Percentiles rank a stretch among this genome's conserved stretches.
phyloP scores from a whole-genome alignment of 305 asterid species.

The Lippia alba region DNA sequence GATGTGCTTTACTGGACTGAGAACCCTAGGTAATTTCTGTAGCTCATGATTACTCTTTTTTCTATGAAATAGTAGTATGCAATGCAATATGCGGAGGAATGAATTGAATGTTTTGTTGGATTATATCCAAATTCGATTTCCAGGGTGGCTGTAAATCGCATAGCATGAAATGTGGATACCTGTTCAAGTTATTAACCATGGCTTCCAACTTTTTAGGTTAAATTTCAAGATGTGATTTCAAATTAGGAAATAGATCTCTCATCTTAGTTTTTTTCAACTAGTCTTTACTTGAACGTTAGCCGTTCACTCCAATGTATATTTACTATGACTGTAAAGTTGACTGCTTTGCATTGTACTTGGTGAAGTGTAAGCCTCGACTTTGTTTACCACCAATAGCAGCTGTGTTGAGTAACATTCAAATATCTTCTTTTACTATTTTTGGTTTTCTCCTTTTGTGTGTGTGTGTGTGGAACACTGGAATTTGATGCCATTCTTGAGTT shows the following conservation, averaged over 20 bases:
- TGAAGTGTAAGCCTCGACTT: conserved; percentile 18
- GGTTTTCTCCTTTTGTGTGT: not conserved
- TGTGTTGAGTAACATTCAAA: conserved; percentile 20
- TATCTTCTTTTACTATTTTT: not conserved
- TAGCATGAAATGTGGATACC: conserved; percentile 13
- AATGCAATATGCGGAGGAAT: not conserved
- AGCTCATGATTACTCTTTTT: not conserved
- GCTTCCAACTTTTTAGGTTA: conserved; percentile 1
- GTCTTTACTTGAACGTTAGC: not conserved
- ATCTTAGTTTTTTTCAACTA: conserved; percentile 11
- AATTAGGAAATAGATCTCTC: conserved; percentile 13
- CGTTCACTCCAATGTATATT: not conserved
- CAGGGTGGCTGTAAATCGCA: not conserved
- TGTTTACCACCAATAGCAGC: conserved; percentile 2
- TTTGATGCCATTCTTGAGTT: conserved; percentile 30
- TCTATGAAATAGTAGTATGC: not conserved
- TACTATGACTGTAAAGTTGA: not conserved
- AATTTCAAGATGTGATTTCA: conserved; percentile 1
- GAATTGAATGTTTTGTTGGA: not conserved
- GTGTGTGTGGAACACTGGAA: not conserved
- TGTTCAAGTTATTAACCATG: conserved; percentile 11
- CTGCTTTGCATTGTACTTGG: conserved; percentile 7
- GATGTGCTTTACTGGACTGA: conserved; percentile 27
- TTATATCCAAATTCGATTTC: not conserved
- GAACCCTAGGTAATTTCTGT: not conserved